Conservation (phyloP, 2,329 filamentous ascomycete genomes). For the Hypoxylon sp. region DNA sequence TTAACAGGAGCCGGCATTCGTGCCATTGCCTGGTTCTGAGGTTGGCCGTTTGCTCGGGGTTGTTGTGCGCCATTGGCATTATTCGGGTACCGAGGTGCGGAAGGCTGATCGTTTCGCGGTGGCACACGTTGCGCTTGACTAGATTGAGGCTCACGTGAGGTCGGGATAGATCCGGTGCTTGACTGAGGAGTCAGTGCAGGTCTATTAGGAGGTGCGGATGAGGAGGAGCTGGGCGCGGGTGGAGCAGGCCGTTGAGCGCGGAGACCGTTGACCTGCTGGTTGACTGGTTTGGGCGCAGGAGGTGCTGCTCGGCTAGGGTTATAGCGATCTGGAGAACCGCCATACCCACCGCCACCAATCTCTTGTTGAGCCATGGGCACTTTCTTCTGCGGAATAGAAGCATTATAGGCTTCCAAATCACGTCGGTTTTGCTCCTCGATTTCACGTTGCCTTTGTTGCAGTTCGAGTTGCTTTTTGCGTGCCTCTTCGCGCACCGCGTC, state of each 20-base stretch:
- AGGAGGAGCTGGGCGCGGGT: constrained; percentile 68
- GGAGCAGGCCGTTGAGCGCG: constrained; percentile 87
- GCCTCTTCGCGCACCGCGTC: constrained; percentile 69
- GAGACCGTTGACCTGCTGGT: constrained; percentile 69
- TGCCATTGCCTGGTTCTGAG: constrained; percentile 60
- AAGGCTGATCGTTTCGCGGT: constrained; percentile 64
- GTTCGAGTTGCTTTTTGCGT: constrained; percentile 74
- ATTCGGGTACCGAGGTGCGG: constrained; percentile 72
- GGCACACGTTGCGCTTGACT: constrained; percentile 61
- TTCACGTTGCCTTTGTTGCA: constrained; percentile 71
- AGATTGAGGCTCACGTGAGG: constrained; percentile 58
- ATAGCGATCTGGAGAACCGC: constrained; percentile 75
- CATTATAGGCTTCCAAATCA: constrained; percentile 91
- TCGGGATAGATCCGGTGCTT: constrained; percentile 62
- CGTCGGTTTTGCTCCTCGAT: constrained; percentile 77
- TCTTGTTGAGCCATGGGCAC: constrained; percentile 90
- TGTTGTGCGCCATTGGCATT: constrained; percentile 67
- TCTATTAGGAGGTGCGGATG: constrained; percentile 57
- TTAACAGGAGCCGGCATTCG: constrained; percentile 77
- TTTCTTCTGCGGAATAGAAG: constrained; percentile 86
- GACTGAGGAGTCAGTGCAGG: constrained; percentile 66
- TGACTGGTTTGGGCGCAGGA: constrained; percentile 75
- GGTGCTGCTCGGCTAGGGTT: constrained; percentile 89
- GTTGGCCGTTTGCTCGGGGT: constrained; percentile 63
- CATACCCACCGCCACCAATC: constrained; percentile 75